Conservation (phyloP, 2,329 filamentous ascomycete genomes). For the Clonostachys sp. region DNA sequence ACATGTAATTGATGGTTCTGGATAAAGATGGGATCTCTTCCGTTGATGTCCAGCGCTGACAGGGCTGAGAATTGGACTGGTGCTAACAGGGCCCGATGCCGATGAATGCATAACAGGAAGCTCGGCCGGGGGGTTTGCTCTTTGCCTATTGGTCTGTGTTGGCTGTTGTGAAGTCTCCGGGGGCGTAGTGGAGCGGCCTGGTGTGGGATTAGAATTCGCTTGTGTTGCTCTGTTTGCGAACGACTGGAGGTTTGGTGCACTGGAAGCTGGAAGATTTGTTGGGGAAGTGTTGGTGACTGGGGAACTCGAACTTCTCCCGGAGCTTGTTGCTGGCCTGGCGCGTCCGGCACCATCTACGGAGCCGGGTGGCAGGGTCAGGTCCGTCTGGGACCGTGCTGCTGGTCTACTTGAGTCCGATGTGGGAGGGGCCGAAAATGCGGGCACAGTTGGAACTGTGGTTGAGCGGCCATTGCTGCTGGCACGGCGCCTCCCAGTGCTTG, state of each 20-base stretch:
- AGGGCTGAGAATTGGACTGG: constrained; percentile 17
- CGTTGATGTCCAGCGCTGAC: constrained; percentile 28
- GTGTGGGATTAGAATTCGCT: constrained; percentile 8
- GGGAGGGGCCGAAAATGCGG: constrained; percentile 14
- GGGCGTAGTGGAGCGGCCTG: constrained; percentile 3
- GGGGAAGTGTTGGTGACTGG: constrained; percentile 13
- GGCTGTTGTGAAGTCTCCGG: constrained; percentile 9
- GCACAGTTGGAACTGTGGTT: constrained; percentile 32
- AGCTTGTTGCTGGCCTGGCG: too few species aligned
- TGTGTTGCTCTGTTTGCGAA: constrained; percentile 29
- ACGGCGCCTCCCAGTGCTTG: constrained; percentile 33
- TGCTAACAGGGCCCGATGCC: constrained; percentile 1
- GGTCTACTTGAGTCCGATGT: constrained; percentile 33
- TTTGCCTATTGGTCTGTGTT: constrained; percentile 6
- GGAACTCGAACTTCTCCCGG: constrained; percentile 36
- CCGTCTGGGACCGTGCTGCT: constrained; percentile 60
- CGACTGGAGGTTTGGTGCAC: constrained; percentile 3
- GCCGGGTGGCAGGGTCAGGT: constrained; percentile 40
- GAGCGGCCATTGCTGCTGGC: constrained; percentile 52
- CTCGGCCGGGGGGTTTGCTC: constrained; percentile 29
- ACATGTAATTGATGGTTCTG: constrained; percentile 72
- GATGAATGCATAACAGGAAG: constrained; percentile 27
- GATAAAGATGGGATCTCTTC: constrained; percentile 45
- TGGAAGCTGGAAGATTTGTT: constrained; percentile 9
- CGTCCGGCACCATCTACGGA: too few species aligned